phyloP scores from a whole-genome alignment of 179 eudicot genomes.

The Spinacia oleracea region DNA sequence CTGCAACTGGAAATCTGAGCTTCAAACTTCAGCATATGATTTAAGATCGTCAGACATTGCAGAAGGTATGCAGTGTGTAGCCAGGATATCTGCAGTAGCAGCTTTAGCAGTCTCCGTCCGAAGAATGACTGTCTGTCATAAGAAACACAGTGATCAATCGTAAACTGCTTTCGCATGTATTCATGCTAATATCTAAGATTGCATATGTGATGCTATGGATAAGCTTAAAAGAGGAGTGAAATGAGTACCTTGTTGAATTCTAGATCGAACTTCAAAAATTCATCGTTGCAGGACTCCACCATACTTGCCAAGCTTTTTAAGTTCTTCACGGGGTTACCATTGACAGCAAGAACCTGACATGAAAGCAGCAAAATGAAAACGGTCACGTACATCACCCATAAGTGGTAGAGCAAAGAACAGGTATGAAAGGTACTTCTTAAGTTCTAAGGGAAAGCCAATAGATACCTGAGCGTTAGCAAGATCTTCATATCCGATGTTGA shows the following conservation, averaged over 20 bases:
- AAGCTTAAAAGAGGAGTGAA: neutral
- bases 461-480: slow-evolving; percentile 78
- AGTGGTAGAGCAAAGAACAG: too few species aligned
- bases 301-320: slow-evolving; percentile 74
- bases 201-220: neutral
- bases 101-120: slow-evolving; percentile 75
- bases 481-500: slow-evolving; percentile 91
- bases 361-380: neutral
- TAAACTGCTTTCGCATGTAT: slow-evolving; percentile 6
- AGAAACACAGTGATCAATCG: neutral
- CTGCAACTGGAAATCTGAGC: neutral
- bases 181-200: neutral
- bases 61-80: slow-evolving; percentile 82
- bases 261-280: slow-evolving; percentile 77
- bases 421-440: neutral
- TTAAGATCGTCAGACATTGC: slow-evolving; percentile 85
- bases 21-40: slow-evolving; percentile 1
- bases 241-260: slow-evolving; percentile 70
- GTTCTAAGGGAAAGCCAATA: neutral
- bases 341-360: slow-evolving; percentile 72
- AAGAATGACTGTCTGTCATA: slow-evolving; percentile 63
- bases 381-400: neutral
- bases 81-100: slow-evolving; percentile 71
- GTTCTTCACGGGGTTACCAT: slow-evolving; percentile 80
- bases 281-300: slow-evolving; percentile 80